Evolutionary conservation across 495 filamentous ascomycete genomes (phyloP).

Genomic region (Penicillium cosmopolitanum): DNA sequence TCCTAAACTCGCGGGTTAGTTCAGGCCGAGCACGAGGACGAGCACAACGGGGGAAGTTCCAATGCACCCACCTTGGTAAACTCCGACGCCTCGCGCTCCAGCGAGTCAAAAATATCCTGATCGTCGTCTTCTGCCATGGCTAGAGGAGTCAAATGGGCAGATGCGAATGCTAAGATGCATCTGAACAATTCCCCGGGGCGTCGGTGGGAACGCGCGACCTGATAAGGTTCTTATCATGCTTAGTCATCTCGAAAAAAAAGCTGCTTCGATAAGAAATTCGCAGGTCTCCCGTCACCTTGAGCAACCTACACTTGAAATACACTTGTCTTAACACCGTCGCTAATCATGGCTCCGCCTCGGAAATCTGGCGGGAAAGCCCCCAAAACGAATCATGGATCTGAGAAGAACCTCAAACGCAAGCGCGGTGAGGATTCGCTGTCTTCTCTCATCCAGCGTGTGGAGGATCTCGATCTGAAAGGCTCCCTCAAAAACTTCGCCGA

Average conservation of each 20-base stretch:
- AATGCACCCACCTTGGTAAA: slow-evolving; percentile 71
- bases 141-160: not conserved
- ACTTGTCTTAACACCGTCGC: slow-evolving; percentile 11
- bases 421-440: slow-evolving; percentile 50
- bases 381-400: slow-evolving; percentile 31
- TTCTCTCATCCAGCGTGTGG: slow-evolving; percentile 49
- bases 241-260: slow-evolving; percentile 42
- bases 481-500: slow-evolving; percentile 64
- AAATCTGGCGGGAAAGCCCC: slow-evolving; percentile 28
- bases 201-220: no score
- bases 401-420: slow-evolving; percentile 65
- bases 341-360: slow-evolving; percentile 38
- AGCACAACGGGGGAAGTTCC: not conserved
- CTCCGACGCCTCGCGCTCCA: slow-evolving; percentile 87
- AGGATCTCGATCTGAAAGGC: slow-evolving; percentile 56
- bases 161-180: no score
- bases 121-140: slow-evolving; percentile 58
- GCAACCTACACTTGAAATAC: not conserved
- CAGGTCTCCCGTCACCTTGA: slow-evolving; percentile 13
- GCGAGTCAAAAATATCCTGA: slow-evolving; percentile 77
- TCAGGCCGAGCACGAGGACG: not conserved
- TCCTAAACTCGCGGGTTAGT: slow-evolving; percentile 58
- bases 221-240: slow-evolving; percentile 41
- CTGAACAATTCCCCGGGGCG: no score
- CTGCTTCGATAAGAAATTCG: slow-evolving; percentile 27